Evolutionary conservation across 2,329 filamentous ascomycete genomes (phyloP).

Genomic region (Dactylellina drechsleri): DNA sequence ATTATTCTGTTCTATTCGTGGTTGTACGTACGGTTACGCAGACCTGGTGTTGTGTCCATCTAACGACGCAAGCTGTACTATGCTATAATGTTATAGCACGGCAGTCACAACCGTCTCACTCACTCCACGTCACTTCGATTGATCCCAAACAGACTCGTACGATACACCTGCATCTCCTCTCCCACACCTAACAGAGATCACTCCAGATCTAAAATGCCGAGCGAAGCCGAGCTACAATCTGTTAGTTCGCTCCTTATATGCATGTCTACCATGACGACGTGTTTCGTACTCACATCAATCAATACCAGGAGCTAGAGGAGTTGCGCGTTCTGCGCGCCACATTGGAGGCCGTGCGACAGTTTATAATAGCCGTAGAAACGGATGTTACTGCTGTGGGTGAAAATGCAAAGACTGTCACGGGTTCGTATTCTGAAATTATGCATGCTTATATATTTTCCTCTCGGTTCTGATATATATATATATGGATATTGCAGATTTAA

Average conservation of each 20-base stretch:
- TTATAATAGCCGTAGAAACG: slow-evolving; percentile 56
- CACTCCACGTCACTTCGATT: no score
- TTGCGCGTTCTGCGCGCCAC: slow-evolving; percentile 58
- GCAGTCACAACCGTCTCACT: no score
- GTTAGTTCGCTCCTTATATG: background rate
- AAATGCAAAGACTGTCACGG: slow-evolving; percentile 56
- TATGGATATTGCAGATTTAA: slow-evolving; percentile 27
- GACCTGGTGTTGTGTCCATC: no score
- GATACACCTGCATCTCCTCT: no score
- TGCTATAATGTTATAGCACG: no score
- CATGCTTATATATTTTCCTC: background rate
- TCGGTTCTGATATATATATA: background rate
- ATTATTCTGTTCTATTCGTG: no score
- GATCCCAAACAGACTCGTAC: no score
- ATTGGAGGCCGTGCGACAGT: slow-evolving; percentile 57
- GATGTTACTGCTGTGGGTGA: slow-evolving; percentile 54
- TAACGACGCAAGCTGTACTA: no score
- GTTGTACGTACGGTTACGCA: no score
- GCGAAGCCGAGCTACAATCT: slow-evolving; percentile 38
- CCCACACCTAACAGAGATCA: no score
- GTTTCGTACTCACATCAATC: background rate
- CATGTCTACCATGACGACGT: background rate
- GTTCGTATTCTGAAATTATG: slow-evolving; percentile 31
- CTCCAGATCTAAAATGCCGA: slow-evolving; percentile 10
- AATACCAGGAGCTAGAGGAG: slow-evolving; percentile 57